A percentile compares a stretch with the other conserved stretches of the same genome.
phyloP scores from a whole-genome alignment of 2,329 filamentous ascomycete genomes.

The Nectriaceae sp. region DNA sequence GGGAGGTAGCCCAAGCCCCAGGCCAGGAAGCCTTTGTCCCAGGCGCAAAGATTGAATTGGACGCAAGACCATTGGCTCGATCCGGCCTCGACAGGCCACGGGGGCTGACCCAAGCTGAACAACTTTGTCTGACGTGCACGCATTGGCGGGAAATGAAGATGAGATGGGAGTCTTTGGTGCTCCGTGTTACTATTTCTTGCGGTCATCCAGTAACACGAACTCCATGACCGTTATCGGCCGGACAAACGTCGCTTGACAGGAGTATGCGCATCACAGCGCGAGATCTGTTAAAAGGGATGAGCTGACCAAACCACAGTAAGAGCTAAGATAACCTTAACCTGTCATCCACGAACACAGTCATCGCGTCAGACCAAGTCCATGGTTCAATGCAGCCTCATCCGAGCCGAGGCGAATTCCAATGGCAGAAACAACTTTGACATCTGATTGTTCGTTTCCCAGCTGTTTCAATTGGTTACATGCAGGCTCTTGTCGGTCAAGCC shows the following conservation, averaged over 20 bases:
- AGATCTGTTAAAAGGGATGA: neutral
- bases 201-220: too few species aligned
- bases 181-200: too few species aligned
- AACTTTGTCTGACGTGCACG: too few species aligned
- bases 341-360: neutral
- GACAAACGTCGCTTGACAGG: neutral
- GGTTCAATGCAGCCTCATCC: too few species aligned
- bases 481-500: too few species aligned
- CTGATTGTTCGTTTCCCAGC: too few species aligned
- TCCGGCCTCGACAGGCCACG: neutral
- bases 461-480: too few species aligned
- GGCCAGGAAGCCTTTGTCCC: neutral
- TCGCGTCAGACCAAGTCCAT: neutral
- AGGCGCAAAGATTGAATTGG: neutral
- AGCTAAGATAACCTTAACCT: neutral
- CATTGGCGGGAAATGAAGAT: too few species aligned
- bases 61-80: constrained; percentile 8
- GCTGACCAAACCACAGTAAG: neutral
- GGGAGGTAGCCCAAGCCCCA: neutral
- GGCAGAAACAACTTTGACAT: too few species aligned
- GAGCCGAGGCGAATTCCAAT: too few species aligned
- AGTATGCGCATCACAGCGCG: neutral
- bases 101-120: too few species aligned
- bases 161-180: too few species aligned
- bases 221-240: neutral